phyloP scores from a whole-genome alignment of 1,139 yeast species.

The Taphrina wiesneri region DNA sequence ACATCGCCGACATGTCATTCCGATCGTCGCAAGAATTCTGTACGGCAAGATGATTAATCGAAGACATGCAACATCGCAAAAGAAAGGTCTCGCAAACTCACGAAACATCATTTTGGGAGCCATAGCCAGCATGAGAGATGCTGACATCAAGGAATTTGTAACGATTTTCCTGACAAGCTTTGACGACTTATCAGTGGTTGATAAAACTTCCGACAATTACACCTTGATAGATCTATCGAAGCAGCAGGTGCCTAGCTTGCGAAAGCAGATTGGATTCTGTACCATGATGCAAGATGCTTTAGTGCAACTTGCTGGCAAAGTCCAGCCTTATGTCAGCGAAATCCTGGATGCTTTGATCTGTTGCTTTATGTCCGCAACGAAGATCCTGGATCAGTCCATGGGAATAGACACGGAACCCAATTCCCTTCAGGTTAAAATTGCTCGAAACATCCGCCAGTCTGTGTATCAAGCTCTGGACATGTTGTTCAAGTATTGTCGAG shows the following conservation, averaged over 20 bases:
- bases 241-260: conserved; percentile 44
- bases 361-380: conserved; percentile 56
- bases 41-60: conserved; percentile 67
- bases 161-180: conserved; percentile 62
- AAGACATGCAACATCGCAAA: conserved; percentile 45
- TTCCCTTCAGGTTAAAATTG: conserved; percentile 39
- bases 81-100: conserved; percentile 68
- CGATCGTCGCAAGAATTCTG: conserved; percentile 71
- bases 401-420: conserved; percentile 33
- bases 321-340: conserved; percentile 53
- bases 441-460: conserved; percentile 43
- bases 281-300: conserved; percentile 66
- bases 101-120: conserved; percentile 75
- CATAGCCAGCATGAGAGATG: conserved; percentile 61
- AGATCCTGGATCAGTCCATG: conserved; percentile 37
- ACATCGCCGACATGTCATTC: conserved; percentile 65
- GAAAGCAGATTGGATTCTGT: conserved; percentile 69
- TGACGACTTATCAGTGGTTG: conserved; percentile 48
- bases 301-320: conserved; percentile 62
- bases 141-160: conserved; percentile 61
- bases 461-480: conserved; percentile 46
- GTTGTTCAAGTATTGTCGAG: conserved; percentile 42
- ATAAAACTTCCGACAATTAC: conserved; percentile 38
- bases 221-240: conserved; percentile 1
- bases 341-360: conserved; percentile 64